phyloP scores from a whole-genome alignment of 2,329 filamentous ascomycete species.

The Fusarium lateritium region DNA sequence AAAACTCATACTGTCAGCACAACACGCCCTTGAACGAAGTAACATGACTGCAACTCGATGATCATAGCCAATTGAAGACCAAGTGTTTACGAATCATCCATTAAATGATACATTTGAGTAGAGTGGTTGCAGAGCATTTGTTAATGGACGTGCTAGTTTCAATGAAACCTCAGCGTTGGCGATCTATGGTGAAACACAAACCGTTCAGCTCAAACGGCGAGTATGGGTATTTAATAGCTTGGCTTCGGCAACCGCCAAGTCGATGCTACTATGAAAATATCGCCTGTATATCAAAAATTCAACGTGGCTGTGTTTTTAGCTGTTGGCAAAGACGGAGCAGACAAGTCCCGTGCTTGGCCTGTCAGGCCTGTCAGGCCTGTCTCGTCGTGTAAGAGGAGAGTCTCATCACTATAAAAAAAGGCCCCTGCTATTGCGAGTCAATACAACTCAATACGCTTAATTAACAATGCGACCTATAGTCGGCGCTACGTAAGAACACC shows the following conservation, averaged over 20 bases:
- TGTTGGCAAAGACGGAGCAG: slow-evolving; percentile 24
- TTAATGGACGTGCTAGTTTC: slow-evolving; percentile 2
- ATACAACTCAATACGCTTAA: slow-evolving; percentile 26
- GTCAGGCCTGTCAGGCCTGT: slow-evolving; percentile 33
- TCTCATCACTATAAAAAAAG: slow-evolving; percentile 32
- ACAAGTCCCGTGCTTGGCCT: slow-evolving; percentile 40
- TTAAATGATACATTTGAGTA: background rate
- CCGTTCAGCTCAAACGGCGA: slow-evolving; percentile 29
- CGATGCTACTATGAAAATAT: background rate
- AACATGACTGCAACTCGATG: too few relatives aligned
- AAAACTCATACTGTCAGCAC: background rate
- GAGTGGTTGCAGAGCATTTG: background rate
- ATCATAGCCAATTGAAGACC: background rate
- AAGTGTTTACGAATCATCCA: background rate
- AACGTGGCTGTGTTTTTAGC: background rate
- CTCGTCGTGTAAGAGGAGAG: slow-evolving; percentile 33
- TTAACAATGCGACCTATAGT: slow-evolving; percentile 35
- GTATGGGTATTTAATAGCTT: slow-evolving; percentile 19
- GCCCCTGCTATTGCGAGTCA: slow-evolving; percentile 8
- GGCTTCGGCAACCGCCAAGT: slow-evolving; percentile 9
- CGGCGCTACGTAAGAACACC: slow-evolving; percentile 20
- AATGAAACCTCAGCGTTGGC: slow-evolving; percentile 30
- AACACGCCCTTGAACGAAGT: too few relatives aligned
- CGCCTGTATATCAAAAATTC: slow-evolving; percentile 3
- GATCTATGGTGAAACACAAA: slow-evolving; percentile 30